Percentiles rank a stretch among this genome's conserved stretches.
These are phyloP conservation scores for Skeletonema menzelii DNA, from an alignment of 108 stramenopile species.

Conservation along the genomic window DNA sequence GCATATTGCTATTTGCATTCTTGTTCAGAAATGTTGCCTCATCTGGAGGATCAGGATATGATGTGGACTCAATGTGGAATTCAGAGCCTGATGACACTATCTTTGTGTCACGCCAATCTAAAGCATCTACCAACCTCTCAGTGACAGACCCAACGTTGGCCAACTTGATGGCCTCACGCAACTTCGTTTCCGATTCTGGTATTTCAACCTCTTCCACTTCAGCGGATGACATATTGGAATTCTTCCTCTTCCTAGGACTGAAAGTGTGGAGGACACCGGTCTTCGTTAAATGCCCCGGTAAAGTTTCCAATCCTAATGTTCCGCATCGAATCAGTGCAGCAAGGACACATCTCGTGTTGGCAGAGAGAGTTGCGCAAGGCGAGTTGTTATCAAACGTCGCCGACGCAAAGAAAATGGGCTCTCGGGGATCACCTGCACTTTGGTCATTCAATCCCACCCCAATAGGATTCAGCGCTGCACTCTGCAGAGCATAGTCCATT, in stretches of 20 bases:
- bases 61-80: constrained; percentile 14
- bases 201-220: constrained; percentile 38
- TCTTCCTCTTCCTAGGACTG: constrained; percentile 7
- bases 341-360: constrained; percentile 69
- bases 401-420: constrained; percentile 62
- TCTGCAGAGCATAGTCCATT: constrained; percentile 72
- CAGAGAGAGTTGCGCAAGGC: constrained; percentile 64
- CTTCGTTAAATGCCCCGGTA: constrained; percentile 71
- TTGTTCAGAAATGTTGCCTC: constrained; percentile 37
- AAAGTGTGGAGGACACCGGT: constrained; percentile 51
- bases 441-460: constrained; percentile 23
- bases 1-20: constrained; percentile 1
- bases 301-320: constrained; percentile 60
- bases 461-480: constrained; percentile 69
- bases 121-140: constrained; percentile 63
- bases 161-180: constrained; percentile 34
- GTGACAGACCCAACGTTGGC: constrained; percentile 61
- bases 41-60: constrained; percentile 64
- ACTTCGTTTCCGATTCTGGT: constrained; percentile 19
- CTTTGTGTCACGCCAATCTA: constrained; percentile 74
- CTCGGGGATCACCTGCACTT: constrained; percentile 16
- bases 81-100: constrained; percentile 19
- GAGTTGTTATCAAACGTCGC: constrained; percentile 61
- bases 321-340: constrained; percentile 77
- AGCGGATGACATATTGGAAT: neutral